Conservation (phyloP, 2,329 filamentous ascomycete genomes). For the Alternaria arborescens region DNA sequence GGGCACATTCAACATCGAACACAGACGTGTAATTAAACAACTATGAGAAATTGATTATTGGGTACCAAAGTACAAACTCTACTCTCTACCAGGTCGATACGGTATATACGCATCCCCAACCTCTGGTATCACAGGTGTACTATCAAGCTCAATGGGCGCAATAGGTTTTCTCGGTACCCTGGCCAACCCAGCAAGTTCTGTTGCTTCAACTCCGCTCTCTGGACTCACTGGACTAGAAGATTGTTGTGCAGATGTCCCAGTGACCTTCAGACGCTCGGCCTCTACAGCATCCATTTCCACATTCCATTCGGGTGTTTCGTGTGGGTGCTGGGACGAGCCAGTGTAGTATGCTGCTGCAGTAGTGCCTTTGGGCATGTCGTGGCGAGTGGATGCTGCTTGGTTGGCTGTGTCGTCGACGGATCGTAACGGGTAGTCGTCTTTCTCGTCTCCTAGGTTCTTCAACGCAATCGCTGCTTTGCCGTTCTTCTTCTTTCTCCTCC, state of each 20-base stretch:
- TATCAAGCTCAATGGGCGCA: conserved; percentile 30
- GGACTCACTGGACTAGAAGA: not conserved
- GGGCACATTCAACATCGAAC: too few relatives aligned
- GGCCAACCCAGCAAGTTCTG: conserved; percentile 25
- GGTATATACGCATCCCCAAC: conserved; percentile 25
- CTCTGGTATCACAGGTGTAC: conserved; percentile 18
- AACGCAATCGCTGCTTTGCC: conserved; percentile 7
- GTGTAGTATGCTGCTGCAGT: not conserved
- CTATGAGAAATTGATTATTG: not conserved
- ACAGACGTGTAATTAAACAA: too few relatives aligned
- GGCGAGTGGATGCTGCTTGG: not conserved
- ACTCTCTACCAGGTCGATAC: conserved; percentile 14
- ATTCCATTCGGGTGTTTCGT: conserved; percentile 36
- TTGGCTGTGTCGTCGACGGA: not conserved
- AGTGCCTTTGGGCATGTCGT: not conserved
- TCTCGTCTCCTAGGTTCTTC: conserved; percentile 11
- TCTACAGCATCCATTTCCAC: conserved; percentile 32
- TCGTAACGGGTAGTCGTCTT: not conserved
- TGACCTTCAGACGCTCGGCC: conserved; percentile 17
- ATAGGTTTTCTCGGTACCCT: conserved; percentile 29
- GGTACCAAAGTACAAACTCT: not conserved
- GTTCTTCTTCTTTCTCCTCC: conserved; percentile 23
- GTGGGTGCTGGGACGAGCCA: not conserved
- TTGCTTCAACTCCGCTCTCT: not conserved
- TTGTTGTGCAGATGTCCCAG: not conserved